phyloP scores from a whole-genome alignment of 2,329 filamentous ascomycete species.

The Colletotrichum sp. region DNA sequence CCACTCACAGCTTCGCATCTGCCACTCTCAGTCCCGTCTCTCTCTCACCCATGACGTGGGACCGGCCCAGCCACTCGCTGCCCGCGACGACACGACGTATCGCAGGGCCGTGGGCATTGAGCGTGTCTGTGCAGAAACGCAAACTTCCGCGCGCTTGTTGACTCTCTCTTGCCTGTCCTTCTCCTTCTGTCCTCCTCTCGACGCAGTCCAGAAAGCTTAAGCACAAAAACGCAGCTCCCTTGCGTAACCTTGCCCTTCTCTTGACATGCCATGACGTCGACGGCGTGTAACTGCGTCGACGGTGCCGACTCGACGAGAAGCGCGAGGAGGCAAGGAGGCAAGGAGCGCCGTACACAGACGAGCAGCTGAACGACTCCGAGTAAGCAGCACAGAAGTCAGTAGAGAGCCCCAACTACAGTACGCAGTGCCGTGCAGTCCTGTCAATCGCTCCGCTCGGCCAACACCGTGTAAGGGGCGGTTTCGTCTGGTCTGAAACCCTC shows the following conservation, averaged over 20 bases:
- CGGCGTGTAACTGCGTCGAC: background rate
- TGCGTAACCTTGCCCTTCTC: background rate
- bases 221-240: background rate
- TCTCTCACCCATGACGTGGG: background rate
- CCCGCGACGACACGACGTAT: background rate
- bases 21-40: background rate
- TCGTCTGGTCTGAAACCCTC: slow-evolving; percentile 13
- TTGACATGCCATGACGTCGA: slow-evolving; percentile 1
- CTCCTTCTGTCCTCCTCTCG: background rate
- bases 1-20: background rate
- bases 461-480: background rate
- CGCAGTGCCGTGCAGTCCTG: background rate
- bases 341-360: background rate
- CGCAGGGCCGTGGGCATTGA: background rate
- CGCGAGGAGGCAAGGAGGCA: background rate
- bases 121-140: background rate
- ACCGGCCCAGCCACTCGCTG: background rate
- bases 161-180: background rate
- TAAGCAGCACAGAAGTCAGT: background rate
- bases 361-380: background rate
- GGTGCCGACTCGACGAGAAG: background rate
- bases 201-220: background rate
- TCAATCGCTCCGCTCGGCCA: background rate
- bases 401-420: background rate
- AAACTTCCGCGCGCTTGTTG: background rate